A percentile compares a stretch with the other conserved stretches of the same genome.
Evolutionary conservation across 176 grass and related monocot genomes (phyloP).

Genomic region (Hordeum vulgare): DNA sequence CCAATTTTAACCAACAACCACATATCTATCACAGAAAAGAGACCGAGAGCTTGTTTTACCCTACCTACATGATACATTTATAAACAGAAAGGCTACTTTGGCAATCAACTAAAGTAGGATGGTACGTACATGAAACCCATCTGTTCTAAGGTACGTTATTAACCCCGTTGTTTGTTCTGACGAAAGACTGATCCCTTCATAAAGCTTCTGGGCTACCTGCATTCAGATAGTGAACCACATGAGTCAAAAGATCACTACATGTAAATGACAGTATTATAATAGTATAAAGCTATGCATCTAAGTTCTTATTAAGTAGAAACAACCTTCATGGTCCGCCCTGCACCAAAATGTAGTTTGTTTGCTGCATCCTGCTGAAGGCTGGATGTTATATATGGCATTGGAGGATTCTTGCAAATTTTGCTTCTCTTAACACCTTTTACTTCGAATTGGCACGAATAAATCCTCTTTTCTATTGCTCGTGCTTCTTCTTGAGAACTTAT

Average conservation of each 20-base stretch:
- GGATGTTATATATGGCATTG: constrained; percentile 94
- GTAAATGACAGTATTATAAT: constrained; percentile 1
- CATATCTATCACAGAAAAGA: background rate
- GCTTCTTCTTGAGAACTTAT: constrained; percentile 60
- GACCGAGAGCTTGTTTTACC: background rate
- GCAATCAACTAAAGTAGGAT: constrained; percentile 14
- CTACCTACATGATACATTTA: background rate
- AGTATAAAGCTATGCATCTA: background rate
- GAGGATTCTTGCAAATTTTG: constrained; percentile 67
- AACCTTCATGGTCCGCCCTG: constrained; percentile 87
- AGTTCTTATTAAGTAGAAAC: constrained; percentile 30
- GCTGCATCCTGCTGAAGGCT: constrained; percentile 91
- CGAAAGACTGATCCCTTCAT: constrained; percentile 85
- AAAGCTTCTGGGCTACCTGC: constrained; percentile 90
- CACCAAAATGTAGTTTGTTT: constrained; percentile 67
- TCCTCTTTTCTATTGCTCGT: constrained; percentile 45
- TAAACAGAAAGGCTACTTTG: background rate
- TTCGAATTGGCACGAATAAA: constrained; percentile 58
- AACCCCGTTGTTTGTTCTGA: constrained; percentile 82
- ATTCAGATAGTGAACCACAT: constrained; percentile 19
- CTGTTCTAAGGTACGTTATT: constrained; percentile 96
- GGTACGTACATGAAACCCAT: constrained; percentile 83
- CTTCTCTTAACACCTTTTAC: constrained; percentile 65
- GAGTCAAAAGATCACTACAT: constrained; percentile 4
- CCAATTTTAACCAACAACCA: background rate